Evolutionary conservation across 257 asterid genomes (phyloP).

Genomic region (Solanum habrochaites): DNA sequence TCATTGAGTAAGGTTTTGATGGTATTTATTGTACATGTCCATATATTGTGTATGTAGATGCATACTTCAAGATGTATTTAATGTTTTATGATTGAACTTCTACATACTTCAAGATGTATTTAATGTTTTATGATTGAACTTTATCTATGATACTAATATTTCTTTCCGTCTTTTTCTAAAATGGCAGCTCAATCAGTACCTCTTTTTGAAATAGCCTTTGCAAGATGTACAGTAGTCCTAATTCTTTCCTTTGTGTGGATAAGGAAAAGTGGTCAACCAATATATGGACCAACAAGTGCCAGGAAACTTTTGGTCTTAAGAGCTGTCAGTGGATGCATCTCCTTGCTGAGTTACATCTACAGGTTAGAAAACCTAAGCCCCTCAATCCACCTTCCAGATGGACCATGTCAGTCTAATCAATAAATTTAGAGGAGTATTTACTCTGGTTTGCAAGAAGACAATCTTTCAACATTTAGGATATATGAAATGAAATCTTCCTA

Average conservation of each 20-base stretch:
- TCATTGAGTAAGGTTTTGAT: background rate
- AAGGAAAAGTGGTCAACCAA: slow-evolving; percentile 23
- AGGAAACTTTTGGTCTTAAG: slow-evolving; percentile 22
- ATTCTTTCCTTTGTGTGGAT: slow-evolving; percentile 26
- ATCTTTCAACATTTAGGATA: background rate
- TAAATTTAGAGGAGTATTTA: background rate
- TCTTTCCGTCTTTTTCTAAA: background rate
- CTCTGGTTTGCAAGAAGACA: background rate
- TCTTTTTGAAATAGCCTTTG: slow-evolving; percentile 31
- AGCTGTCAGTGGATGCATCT: slow-evolving; percentile 23
- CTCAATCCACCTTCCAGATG: background rate
- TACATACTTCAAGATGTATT: no score
- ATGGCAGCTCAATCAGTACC: slow-evolving; percentile 31
- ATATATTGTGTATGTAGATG: background rate
- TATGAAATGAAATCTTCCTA: background rate
- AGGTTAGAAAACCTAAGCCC: slow-evolving; percentile 6
- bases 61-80: background rate
- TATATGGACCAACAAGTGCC: slow-evolving; percentile 18
- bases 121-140: background rate
- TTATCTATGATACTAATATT: background rate
- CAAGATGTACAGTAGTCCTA: slow-evolving; percentile 29
- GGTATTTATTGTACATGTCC: background rate
- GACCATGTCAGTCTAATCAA: background rate
- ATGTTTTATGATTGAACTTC: no score
- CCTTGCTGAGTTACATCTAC: slow-evolving; percentile 18